Conservation (phyloP, 2,329 filamentous ascomycete species). For the Teratosphaeria epicoccoides region DNA sequence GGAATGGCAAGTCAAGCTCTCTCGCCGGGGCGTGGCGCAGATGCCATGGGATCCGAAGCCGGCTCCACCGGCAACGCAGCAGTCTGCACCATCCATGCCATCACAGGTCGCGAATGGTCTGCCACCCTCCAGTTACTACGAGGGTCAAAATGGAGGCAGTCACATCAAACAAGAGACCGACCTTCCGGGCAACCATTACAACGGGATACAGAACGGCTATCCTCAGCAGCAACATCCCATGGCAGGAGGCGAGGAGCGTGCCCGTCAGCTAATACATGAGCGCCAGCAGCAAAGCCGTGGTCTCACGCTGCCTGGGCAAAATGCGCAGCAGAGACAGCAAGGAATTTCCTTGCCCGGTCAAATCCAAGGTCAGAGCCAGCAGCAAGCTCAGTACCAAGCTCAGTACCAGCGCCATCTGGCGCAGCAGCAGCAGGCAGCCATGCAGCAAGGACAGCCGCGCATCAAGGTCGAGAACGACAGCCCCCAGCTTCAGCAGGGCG, state of each 20-base stretch:
- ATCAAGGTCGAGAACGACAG: conserved; percentile 27
- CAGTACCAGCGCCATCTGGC: conserved; percentile 22
- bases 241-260: conserved; percentile 34
- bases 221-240: conserved; percentile 12
- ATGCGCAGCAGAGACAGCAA: conserved; percentile 18
- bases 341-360: conserved; percentile 27
- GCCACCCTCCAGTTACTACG: conserved; percentile 11
- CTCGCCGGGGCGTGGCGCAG: conserved; percentile 68
- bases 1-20: conserved; percentile 92
- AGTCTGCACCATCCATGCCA: conserved; percentile 18
- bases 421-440: conserved; percentile 9
- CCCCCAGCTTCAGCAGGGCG: conserved; percentile 15
- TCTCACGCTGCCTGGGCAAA: conserved; percentile 24
- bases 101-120: conserved; percentile 12
- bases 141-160: conserved; percentile 30
- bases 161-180: conserved; percentile 46
- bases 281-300: conserved; percentile 49
- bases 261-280: conserved; percentile 46
- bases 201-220: conserved; percentile 20
- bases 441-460: conserved; percentile 18
- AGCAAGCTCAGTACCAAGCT: conserved; percentile 30
- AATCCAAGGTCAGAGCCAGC: conserved; percentile 23
- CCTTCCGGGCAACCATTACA: conserved; percentile 20
- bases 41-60: conserved; percentile 95
- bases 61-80: conserved; percentile 25